phyloP scores from a whole-genome alignment of 1,139 yeast genomes.

The Arxiozyma slooffiae region DNA sequence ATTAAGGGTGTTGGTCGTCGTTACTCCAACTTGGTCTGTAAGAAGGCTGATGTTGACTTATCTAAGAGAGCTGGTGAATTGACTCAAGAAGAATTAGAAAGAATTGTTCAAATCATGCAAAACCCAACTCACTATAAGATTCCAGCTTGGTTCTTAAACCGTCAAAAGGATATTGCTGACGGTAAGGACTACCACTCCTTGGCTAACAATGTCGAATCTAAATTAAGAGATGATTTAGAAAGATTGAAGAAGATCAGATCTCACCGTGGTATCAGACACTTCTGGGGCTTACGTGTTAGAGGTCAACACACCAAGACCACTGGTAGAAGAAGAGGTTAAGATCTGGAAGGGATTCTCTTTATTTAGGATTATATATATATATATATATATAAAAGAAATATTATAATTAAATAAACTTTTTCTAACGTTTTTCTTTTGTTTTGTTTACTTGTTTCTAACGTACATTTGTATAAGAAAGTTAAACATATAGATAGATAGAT shows the following conservation, averaged over 20 bases:
- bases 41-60: conserved; percentile 99
- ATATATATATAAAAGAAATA: background rate
- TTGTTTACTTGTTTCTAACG: background rate
- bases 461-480: no score
- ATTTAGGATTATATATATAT: background rate
- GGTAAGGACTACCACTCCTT: conserved; percentile 99
- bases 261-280: conserved; percentile 99
- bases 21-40: conserved; percentile 99
- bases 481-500: background rate
- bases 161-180: conserved; percentile 97
- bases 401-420: background rate
- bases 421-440: background rate
- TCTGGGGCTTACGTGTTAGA: conserved; percentile 95
- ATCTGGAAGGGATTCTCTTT: conserved; percentile 3
- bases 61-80: conserved; percentile 99
- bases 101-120: conserved; percentile 99
- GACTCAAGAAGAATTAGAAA: conserved; percentile 99
- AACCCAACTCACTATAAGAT: conserved; percentile 99
- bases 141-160: conserved; percentile 99
- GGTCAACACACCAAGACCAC: conserved; percentile 99
- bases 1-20: conserved; percentile 99
- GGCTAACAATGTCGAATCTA: conserved; percentile 98
- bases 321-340: conserved; percentile 61
- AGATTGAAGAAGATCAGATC: conserved; percentile 99
- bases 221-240: conserved; percentile 99